phyloP scores from a whole-genome alignment of 1,284 basidiomycete species.

The Rhodotorula sp. region DNA sequence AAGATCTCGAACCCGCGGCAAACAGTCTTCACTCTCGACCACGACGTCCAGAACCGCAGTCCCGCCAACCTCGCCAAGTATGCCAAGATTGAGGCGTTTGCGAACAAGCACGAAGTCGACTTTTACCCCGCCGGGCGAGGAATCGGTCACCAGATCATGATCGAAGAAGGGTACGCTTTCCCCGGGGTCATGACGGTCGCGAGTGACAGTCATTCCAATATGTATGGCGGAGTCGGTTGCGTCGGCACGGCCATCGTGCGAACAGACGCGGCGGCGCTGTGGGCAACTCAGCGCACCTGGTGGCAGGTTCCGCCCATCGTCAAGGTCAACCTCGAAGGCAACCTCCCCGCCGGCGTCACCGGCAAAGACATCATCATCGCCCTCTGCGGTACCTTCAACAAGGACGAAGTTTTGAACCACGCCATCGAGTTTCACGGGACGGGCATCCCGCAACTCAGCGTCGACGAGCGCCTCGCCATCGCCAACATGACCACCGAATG shows the following conservation, averaged over 20 bases:
- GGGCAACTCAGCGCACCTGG: conserved; percentile 99
- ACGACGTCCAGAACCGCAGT: conserved; percentile 96
- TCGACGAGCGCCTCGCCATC: conserved; percentile 94
- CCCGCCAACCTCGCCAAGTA: conserved; percentile 94
- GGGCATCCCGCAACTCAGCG: conserved; percentile 72
- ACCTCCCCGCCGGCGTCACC: conserved; percentile 81
- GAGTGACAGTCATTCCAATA: conserved; percentile 95
- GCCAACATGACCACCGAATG: conserved; percentile 99
- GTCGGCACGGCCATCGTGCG: conserved; percentile 88
- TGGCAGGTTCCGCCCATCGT: conserved; percentile 98
- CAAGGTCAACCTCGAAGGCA: conserved; percentile 85
- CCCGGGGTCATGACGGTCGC: conserved; percentile 77
- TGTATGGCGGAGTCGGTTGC: conserved; percentile 97
- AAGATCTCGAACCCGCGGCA: conserved; percentile 77
- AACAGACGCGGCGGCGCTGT: conserved; percentile 83
- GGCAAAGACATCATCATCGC: conserved; percentile 99
- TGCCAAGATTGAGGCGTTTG: conserved; percentile 85
- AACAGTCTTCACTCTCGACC: conserved; percentile 94
- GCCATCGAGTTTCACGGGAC: conserved; percentile 97
- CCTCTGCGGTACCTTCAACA: conserved; percentile 92
- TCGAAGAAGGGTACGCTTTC: conserved; percentile 95
- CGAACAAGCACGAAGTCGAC: conserved; percentile 79
- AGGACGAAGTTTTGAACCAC: conserved; percentile 96
- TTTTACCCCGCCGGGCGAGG: conserved; percentile 97
- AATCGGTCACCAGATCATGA: conserved; percentile 94